These are phyloP conservation scores for Colletotrichum shisoi DNA, from an alignment of 2,329 filamentous ascomycete genomes.

Conservation along the genomic window DNA sequence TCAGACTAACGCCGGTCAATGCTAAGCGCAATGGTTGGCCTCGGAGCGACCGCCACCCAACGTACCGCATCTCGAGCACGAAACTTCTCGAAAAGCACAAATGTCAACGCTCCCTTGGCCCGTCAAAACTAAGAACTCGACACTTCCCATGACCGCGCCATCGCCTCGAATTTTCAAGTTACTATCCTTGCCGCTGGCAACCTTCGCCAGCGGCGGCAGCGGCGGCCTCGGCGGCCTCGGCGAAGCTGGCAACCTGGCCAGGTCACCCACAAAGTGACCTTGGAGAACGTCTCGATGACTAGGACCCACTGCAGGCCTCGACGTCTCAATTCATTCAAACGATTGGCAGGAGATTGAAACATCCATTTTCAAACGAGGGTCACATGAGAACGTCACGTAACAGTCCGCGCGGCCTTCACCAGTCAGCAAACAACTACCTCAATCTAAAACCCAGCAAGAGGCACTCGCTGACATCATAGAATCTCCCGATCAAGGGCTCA, in stretches of 20 bases:
- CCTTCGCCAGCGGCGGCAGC: background rate
- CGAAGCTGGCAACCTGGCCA: background rate
- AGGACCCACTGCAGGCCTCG: background rate
- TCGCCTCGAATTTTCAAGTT: background rate
- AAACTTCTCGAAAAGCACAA: background rate
- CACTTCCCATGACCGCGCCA: background rate
- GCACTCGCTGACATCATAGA: slow-evolving; percentile 5
- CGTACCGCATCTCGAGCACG: background rate
- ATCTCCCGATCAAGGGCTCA: background rate
- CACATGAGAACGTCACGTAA: background rate
- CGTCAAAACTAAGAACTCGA: background rate
- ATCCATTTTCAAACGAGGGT: background rate
- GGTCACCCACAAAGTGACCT: background rate
- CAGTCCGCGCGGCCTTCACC: background rate
- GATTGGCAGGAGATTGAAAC: background rate
- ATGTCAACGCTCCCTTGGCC: background rate
- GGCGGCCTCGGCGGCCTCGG: background rate
- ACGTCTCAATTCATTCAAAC: background rate
- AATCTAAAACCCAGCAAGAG: background rate
- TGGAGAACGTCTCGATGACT: background rate
- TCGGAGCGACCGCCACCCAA: background rate
- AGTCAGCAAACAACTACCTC: background rate
- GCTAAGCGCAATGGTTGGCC: background rate
- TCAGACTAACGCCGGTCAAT: too few species aligned
- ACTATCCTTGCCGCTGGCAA: background rate